Percentiles rank a stretch among this genome's conserved stretches.
Conservation (phyloP, 352 stramenopile species). For the Halophytophthora batemanensis region DNA sequence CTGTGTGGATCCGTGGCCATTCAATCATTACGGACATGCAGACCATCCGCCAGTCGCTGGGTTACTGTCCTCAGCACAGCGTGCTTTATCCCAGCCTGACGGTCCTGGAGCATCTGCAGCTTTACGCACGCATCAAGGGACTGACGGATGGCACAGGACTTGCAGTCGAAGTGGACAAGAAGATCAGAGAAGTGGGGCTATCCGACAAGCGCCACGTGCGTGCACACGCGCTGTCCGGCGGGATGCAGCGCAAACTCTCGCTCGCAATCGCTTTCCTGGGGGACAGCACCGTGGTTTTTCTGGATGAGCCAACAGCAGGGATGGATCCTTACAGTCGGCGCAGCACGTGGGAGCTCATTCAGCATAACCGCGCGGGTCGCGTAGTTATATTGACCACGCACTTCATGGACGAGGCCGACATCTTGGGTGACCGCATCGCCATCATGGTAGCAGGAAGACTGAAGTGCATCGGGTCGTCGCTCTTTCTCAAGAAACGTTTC, state of each 20-base stretch:
- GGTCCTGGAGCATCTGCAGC: slow-evolving; percentile 94
- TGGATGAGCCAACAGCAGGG: slow-evolving; percentile 91
- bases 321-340: slow-evolving; percentile 92
- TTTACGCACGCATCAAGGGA: slow-evolving; percentile 93
- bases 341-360: slow-evolving; percentile 85
- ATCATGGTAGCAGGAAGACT: slow-evolving; percentile 84
- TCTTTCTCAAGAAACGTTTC: slow-evolving; percentile 83
- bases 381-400: slow-evolving; percentile 91
- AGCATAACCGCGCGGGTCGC: slow-evolving; percentile 45
- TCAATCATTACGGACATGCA: slow-evolving; percentile 75
- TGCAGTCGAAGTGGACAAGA: slow-evolving; percentile 33
- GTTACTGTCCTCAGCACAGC: slow-evolving; percentile 97
- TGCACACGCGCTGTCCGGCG: slow-evolving; percentile 60
- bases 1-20: slow-evolving; percentile 53
- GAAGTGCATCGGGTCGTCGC: slow-evolving; percentile 68
- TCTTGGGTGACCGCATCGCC: slow-evolving; percentile 87
- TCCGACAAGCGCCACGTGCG: slow-evolving; percentile 76
- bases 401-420: slow-evolving; percentile 91
- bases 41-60: slow-evolving; percentile 85
- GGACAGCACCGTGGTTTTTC: slow-evolving; percentile 67
- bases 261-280: slow-evolving; percentile 76
- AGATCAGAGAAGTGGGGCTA: slow-evolving; percentile 89
- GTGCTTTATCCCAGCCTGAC: slow-evolving; percentile 95
- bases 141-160: slow-evolving; percentile 19
- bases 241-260: slow-evolving; percentile 80